phyloP scores from a whole-genome alignment of 345 rosid genomes.

The Gossypium turneri region DNA sequence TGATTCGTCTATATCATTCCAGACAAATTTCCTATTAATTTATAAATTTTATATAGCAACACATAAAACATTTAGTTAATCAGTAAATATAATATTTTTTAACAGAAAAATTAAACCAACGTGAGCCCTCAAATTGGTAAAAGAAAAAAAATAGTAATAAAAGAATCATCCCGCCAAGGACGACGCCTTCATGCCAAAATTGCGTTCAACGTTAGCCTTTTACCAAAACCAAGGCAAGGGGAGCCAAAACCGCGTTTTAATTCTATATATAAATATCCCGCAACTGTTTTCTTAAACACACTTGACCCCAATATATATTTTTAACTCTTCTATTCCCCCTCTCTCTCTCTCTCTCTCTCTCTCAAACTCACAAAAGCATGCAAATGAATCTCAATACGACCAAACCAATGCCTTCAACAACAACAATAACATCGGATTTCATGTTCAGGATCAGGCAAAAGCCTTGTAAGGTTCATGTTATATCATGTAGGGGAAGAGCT shows the following conservation, averaged over 20 bases:
- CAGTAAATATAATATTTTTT: background rate
- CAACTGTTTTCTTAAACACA: background rate
- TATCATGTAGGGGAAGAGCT: background rate
- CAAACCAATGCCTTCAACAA: background rate
- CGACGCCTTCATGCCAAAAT: background rate
- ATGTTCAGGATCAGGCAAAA: background rate
- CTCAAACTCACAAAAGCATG: conserved; percentile 1
- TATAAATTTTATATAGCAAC: background rate
- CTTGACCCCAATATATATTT: background rate
- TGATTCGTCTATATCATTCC: background rate
- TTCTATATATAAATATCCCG: background rate
- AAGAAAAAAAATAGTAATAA: background rate
- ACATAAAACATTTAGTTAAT: background rate
- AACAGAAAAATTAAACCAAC: background rate
- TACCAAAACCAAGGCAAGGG: background rate
- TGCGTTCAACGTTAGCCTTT: background rate
- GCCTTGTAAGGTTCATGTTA: background rate
- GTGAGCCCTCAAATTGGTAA: background rate
- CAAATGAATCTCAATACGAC: background rate
- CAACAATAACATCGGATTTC: background rate
- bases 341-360: too few relatives aligned
- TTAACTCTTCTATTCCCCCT: too few relatives aligned
- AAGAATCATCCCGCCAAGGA: background rate
- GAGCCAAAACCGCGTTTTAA: background rate
- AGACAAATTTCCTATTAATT: background rate